These are phyloP conservation scores for Botrytis porri DNA, from an alignment of 2,329 filamentous ascomycete genomes.

Conservation along the genomic window DNA sequence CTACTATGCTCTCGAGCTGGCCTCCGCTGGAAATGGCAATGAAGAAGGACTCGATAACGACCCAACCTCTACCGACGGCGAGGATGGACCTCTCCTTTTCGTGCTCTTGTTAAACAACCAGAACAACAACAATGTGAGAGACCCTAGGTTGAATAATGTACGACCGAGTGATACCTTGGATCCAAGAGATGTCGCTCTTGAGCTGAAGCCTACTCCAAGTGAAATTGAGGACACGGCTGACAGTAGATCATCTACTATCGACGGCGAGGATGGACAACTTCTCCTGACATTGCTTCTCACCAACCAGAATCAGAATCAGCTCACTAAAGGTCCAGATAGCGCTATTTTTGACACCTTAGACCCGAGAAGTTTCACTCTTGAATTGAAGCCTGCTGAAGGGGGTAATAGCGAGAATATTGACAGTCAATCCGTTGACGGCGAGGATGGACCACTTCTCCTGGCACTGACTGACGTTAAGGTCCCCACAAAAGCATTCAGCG, in stretches of 20 bases:
- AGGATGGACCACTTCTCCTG: neutral
- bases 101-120: neutral
- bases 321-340: no score
- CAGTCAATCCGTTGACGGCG: no score
- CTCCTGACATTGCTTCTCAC: neutral
- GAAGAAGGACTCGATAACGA: neutral
- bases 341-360: neutral
- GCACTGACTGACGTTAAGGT: no score
- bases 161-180: neutral
- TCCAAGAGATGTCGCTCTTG: neutral
- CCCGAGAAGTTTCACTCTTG: neutral
- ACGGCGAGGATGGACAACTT: neutral
- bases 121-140: neutral
- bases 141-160: no score
- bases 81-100: neutral
- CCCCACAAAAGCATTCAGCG: neutral
- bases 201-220: neutral
- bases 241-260: neutral
- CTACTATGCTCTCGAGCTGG: neutral
- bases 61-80: no score
- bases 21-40: neutral
- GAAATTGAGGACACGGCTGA: no score
- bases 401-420: no score
- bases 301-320: neutral
- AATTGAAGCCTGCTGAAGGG: no score